Evolutionary conservation across 202 grass and related monocot genomes (phyloP), one percentile per base, ranked within the genome.

Genomic region (Setaria italica): DNA sequence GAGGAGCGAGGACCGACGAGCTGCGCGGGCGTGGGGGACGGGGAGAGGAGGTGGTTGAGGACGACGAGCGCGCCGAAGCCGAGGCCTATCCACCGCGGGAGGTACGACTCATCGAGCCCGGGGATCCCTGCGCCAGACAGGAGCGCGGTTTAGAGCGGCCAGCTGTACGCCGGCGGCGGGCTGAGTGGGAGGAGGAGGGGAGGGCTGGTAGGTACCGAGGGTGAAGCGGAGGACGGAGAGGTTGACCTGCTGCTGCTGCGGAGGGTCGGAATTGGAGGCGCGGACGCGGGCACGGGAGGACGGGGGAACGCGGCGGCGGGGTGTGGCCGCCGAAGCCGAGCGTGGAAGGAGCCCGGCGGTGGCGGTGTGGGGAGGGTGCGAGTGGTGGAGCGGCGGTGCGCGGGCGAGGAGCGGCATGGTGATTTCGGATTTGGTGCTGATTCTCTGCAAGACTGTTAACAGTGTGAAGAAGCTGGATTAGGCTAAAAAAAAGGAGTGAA

Each of bases 191-290:
- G 50, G 48, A 43, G 9, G 85, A 5, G 41, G 14, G 11, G 39
- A 42, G 62, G 74, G 67, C 6, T 0, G 35, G 33, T 90, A 92
- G 35, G 33, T 90, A 92, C 95, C 95, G 81, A 99, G 92, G 74
- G 97, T 96, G 91, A 99, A 99, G 58, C 97, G 93, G 59, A 99
- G 93, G 72, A 99, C 90, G 60, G 97, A 99, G 83, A 99, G 86
- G 82, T 94, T 87, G 79, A 96, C 65, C 74, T 92, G 94, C 77
- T 84, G 94, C 77, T 84, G 85, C 67, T 48, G 84, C 25, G 85
- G 42, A 55, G 84, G 41, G 74, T 87, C 82, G 67, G 91, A 87
- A 57, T 47, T 49, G 82, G 92, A 84, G 53, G 85, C 84, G 82
- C 86, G 67, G 80, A 80, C 50, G 75, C 56, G 55, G 2, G 49